Conservation (phyloP, 2,329 filamentous ascomycete genomes). For the Trichoderma oligosporum region DNA sequence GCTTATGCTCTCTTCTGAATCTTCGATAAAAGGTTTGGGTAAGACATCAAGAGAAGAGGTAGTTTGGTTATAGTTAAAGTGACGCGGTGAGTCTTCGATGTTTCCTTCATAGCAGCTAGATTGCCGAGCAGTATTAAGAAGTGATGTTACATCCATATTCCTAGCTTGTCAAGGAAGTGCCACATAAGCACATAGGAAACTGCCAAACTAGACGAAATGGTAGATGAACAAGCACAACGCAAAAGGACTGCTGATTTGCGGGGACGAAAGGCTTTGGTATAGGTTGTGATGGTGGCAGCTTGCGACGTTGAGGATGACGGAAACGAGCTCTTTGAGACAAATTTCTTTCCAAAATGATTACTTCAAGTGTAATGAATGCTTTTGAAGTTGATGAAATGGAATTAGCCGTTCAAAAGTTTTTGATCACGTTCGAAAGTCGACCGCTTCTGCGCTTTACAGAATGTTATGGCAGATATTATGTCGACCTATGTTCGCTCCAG, state of each 20-base stretch:
- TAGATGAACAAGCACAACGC: background rate
- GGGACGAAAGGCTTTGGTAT: background rate
- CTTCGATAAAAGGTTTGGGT: slow-evolving; percentile 36
- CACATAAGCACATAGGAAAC: too few species aligned
- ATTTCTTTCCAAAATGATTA: background rate
- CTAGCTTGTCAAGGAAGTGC: background rate
- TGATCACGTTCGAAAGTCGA: background rate
- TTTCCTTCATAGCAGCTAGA: slow-evolving; percentile 9
- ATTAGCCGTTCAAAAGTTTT: background rate
- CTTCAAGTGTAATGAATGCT: background rate
- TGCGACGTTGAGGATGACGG: background rate
- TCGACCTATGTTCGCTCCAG: background rate
- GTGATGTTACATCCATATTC: slow-evolving; percentile 41
- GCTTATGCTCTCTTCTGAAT: background rate
- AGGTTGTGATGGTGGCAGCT: background rate
- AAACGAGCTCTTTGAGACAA: background rate
- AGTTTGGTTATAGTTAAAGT: background rate
- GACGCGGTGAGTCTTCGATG: slow-evolving; percentile 20
- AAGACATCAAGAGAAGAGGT: slow-evolving; percentile 19
- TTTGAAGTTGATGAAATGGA: background rate
- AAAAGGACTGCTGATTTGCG: background rate
- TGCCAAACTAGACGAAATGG: background rate
- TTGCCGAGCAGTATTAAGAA: slow-evolving; percentile 38
- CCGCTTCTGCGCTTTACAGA: background rate
- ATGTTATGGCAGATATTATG: background rate